Base-by-base conservation (phyloP, 352 stramenopile genomes). In the Lagenidium giganteum region DNA sequence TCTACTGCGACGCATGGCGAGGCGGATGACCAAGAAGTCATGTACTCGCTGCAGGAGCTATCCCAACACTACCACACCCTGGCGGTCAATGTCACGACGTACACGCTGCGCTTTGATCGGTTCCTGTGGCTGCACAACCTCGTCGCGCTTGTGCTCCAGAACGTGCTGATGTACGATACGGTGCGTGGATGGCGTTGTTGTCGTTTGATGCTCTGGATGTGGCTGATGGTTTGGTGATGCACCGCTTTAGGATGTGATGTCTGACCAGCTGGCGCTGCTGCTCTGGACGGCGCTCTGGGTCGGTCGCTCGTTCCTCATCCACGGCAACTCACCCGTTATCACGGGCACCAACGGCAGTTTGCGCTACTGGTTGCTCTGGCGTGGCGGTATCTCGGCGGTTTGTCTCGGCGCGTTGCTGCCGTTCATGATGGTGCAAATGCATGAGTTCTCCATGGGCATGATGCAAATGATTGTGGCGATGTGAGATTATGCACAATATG, bases 271-370 rank as follows among this genome's bases (percentile, higher is more conserved):
- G 5, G 17, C 42, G 14, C 12, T 70, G n/a, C 22, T 65, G 12
- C 18, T 46, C 18, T 56, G 47, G 32, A 57, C 67, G 16, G 56
- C 37, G 13, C 27, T 83, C 11, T 85, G 72, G 72, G 61, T 83
- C 21, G 62, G 51, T 12, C 53, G 69, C 20, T 32, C 39, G 0
- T 51, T 47, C 9, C 28, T 72, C n/a, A n/a, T n/a, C n/a, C n/a
- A n/a, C n/a, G n/a, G n/a, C n/a, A n/a, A n/a, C n/a, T n/a, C n/a
- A n/a, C n/a, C n/a, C n/a, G n/a, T n/a, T n/a, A n/a, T n/a, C n/a
- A n/a, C n/a, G n/a, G n/a, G n/a, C n/a, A n/a, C n/a, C n/a, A n/a
- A n/a, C n/a, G n/a, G n/a, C n/a, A n/a, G n/a, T n/a, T n/a, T n/a
- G n/a, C n/a, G n/a, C n/a, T n/a, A n/a, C n/a, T n/a, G n/a, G n/a